These are phyloP conservation scores for Pythium sukuiense DNA, from an alignment of 352 stramenopile species.

Conservation along the genomic window DNA sequence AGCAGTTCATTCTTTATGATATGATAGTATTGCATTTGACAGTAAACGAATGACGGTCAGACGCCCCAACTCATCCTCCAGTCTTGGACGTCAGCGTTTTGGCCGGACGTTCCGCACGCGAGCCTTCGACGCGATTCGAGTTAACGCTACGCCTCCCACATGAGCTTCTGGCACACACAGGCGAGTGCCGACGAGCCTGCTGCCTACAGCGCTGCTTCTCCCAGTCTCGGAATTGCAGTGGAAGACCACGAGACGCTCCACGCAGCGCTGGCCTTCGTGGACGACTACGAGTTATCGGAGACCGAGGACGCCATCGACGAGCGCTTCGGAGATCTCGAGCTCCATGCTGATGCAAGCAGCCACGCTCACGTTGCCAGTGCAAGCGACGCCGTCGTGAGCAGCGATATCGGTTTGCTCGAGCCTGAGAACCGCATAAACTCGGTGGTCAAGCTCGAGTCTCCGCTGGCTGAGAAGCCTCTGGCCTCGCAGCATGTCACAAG, in stretches of 20 bases:
- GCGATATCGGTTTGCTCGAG: background rate
- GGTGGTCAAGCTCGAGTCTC: background rate
- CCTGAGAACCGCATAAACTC: background rate
- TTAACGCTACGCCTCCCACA: too few species aligned
- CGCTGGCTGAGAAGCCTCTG: background rate
- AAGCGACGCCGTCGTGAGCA: background rate
- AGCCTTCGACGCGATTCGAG: too few species aligned
- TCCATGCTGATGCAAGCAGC: background rate
- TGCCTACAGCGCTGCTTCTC: background rate
- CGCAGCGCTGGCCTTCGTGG: slow-evolving; percentile 19
- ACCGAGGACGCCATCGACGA: background rate
- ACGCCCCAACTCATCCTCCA: background rate
- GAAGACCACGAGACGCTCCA: slow-evolving; percentile 23
- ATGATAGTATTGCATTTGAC: background rate
- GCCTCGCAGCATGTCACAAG: background rate
- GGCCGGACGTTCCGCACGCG: too few species aligned
- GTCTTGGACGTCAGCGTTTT: background rate
- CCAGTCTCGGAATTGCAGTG: background rate
- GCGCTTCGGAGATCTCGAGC: background rate
- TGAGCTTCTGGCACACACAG: background rate
- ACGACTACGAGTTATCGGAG: slow-evolving; percentile 21
- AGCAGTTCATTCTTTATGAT: background rate
- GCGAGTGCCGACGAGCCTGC: background rate
- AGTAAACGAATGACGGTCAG: background rate
- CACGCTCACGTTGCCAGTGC: too few species aligned